These are phyloP conservation scores for Candida multigemmis DNA, from an alignment of 805 yeast species.

Conservation along the genomic window DNA sequence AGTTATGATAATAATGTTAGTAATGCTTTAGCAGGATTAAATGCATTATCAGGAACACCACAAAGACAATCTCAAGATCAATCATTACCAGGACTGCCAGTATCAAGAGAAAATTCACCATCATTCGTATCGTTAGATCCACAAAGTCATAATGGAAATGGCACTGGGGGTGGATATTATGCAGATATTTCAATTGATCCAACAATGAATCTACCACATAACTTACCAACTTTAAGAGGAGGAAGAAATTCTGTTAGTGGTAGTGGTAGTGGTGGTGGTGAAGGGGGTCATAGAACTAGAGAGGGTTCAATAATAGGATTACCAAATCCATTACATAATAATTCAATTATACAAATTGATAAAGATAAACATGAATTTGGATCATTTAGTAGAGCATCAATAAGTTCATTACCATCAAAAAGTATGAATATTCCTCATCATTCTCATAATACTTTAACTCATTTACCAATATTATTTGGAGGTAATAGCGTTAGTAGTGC, in stretches of 20 bases:
- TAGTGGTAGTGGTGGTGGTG: background rate
- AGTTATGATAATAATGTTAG: conserved; percentile 31
- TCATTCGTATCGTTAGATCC: conserved; percentile 15
- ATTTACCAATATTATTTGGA: conserved; percentile 35
- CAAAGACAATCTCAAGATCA: conserved; percentile 12
- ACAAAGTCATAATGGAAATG: conserved; percentile 13
- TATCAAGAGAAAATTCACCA: conserved; percentile 15
- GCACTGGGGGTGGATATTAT: conserved; percentile 33
- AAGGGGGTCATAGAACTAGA: too few species aligned
- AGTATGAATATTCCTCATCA: conserved; percentile 40
- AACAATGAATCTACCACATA: conserved; percentile 37
- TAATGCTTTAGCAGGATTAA: conserved; percentile 36
- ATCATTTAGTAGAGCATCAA: conserved; percentile 26
- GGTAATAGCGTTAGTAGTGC: conserved; percentile 30
- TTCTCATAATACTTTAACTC: conserved; percentile 28
- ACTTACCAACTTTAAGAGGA: conserved; percentile 25
- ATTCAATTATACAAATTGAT: conserved; percentile 31
- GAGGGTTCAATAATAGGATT: conserved; percentile 2
- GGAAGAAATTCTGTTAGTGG: conserved; percentile 21
- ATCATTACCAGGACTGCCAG: conserved; percentile 9
- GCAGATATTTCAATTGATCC: conserved; percentile 36
- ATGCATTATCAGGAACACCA: conserved; percentile 29
- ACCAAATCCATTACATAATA: conserved; percentile 17
- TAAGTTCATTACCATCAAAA: conserved; percentile 33
- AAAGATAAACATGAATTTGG: conserved; percentile 30